Evolutionary conservation across 441 rosid species (phyloP), one percentile per base, ranked within the genome.

Genomic region (Jatropha podagrica): DNA sequence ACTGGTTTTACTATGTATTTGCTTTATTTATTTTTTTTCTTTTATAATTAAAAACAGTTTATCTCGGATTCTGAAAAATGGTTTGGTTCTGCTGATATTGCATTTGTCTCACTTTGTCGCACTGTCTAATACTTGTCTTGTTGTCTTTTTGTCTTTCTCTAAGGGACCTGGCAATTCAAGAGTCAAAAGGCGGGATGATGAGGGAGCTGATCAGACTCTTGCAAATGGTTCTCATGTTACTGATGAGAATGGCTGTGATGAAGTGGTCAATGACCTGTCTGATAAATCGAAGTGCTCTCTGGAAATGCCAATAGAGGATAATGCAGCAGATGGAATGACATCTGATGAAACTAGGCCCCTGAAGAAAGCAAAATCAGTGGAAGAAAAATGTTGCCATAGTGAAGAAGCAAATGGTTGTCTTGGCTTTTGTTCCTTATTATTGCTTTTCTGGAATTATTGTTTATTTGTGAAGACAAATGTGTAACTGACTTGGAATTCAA

Each of bases 341-440:
- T 67, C 82, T 70, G 84, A 85, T 65, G 89, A 86, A 68, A 78
- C 72, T 68, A 88, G 87, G 74, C 97, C 98, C 14, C 65, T 70
- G 68, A 95, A 93, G 86, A 95, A 88, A 84, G 82, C 87, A 5
- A 95, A 90, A 86, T 83, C 87, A 66, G 81, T 65, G 51, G 86
- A 83, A 48, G 88, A 80, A 68, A 83, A 74, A 20, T 54, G 75
- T 69, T 81, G 85, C 74, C 74, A 70, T 65, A 77, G 65, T 78
- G 83, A 81, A 81, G 85, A 67, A 14, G 79, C 72, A 54, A 75
- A 79, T 79, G 89, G 87, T 84, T 68, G 74, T 85, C 32, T 72
- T 72, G 40, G 4, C 75, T 65, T 66, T 56, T 56, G 55, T n/a
- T 72, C 37, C 23, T 48, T 6, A 42, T 20, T 46, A 51, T 48